These are phyloP conservation scores for Aethionema arabicum DNA, from an alignment of 345 rosid species.

Conservation along the genomic window DNA sequence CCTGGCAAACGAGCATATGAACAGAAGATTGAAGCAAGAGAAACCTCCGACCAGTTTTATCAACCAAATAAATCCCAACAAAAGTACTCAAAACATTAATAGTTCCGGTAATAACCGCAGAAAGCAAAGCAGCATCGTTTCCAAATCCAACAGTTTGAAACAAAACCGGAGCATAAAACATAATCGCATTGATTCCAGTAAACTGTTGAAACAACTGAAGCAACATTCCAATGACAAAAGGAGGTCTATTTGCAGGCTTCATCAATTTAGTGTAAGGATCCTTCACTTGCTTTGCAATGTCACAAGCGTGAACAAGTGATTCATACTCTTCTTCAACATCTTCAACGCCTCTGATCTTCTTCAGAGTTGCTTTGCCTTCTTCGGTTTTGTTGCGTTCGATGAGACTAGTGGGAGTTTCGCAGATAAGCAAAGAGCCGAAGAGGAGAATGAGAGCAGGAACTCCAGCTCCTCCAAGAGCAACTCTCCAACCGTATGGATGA, in stretches of 20 bases:
- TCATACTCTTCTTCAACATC: constrained; percentile 46
- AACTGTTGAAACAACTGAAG: constrained; percentile 51
- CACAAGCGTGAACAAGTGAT: constrained; percentile 36
- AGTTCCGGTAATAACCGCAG: constrained; percentile 46
- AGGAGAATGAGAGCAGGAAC: constrained; percentile 48
- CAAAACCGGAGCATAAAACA: constrained; percentile 56
- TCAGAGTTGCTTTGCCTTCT: constrained; percentile 38
- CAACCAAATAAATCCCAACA: constrained; percentile 39
- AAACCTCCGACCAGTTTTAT: constrained; percentile 38
- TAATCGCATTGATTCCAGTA: constrained; percentile 50
- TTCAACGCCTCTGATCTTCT: constrained; percentile 53
- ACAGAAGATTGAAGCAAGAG: constrained; percentile 44
- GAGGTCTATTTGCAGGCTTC: constrained; percentile 40
- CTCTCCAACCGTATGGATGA: constrained; percentile 48
- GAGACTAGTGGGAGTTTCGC: constrained; percentile 64
- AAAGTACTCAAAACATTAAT: constrained; percentile 42
- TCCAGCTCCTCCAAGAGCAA: constrained; percentile 42
- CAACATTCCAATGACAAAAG: constrained; percentile 37
- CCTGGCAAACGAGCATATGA: constrained; percentile 20
- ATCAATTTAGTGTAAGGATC: constrained; percentile 42
- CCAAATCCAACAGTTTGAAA: constrained; percentile 58
- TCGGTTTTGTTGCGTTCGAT: constrained; percentile 42
- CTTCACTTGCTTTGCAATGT: constrained; percentile 35
- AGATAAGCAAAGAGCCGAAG: constrained; percentile 51
- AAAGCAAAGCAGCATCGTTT: constrained; percentile 40